phyloP scores from a whole-genome alignment of 495 filamentous ascomycete species.

The Podospora sp. region DNA sequence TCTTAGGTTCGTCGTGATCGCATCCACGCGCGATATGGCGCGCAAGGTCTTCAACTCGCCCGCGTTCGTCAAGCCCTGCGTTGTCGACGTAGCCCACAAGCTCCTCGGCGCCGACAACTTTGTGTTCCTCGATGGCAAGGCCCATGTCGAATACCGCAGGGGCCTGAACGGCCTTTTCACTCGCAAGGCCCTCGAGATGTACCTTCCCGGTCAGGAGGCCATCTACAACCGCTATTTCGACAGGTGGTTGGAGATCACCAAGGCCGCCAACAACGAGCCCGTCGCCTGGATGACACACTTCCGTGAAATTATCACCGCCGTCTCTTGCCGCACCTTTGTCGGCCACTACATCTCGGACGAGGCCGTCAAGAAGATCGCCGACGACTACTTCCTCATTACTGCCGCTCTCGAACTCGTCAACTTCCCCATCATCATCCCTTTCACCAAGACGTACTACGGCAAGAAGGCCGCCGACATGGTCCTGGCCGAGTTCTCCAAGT shows the following conservation, averaged over 20 bases:
- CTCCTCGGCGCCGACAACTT: conserved; percentile 90
- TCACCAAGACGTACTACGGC: conserved; percentile 95
- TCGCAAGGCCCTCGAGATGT: conserved; percentile 80
- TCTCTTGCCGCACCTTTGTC: conserved; percentile 94
- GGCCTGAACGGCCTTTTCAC: conserved; percentile 95
- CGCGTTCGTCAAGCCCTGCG: conserved; percentile 89
- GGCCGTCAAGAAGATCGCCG: conserved; percentile 89
- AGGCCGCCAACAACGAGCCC: conserved; percentile 67
- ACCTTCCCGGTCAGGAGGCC: conserved; percentile 90
- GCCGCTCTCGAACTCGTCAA: conserved; percentile 96
- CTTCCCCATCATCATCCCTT: conserved; percentile 97
- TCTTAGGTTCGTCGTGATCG: conserved; percentile 92
- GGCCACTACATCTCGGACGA: conserved; percentile 92
- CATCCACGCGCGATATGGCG: conserved; percentile 92
- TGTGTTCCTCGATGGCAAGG: conserved; percentile 96
- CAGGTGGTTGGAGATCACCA: conserved; percentile 73
- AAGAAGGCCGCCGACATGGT: conserved; percentile 96
- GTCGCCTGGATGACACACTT: conserved; percentile 89
- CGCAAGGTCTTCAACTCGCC: conserved; percentile 98
- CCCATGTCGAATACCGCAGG: conserved; percentile 95
- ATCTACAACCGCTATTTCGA: conserved; percentile 87
- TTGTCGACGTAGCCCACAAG: conserved; percentile 94
- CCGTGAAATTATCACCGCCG: conserved; percentile 93
- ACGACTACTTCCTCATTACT: conserved; percentile 96
- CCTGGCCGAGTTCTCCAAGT: conserved; percentile 84